Base-by-base conservation (phyloP, 805 yeast species). In the Pichia scutulata region DNA sequence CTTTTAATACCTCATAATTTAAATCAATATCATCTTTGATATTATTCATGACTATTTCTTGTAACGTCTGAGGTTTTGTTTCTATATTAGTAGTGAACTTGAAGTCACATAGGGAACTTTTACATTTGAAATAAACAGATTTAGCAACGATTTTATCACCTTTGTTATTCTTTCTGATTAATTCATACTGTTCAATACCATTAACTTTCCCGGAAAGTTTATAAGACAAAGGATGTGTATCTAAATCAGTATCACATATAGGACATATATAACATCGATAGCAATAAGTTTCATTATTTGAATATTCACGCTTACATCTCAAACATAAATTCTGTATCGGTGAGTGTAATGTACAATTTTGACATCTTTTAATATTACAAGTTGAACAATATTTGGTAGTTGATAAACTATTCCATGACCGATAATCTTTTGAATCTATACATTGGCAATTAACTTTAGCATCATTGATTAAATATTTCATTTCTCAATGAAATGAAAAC, bases 61-160 rank as follows among this genome's bases (percentile, higher is more conserved):
- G 41, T 40, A 77, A 53, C 7, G 78, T 64, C 44, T 66, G 71
- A 1, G 80, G 80, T 48, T 66, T 72, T 21, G 61, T 58, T 8
- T 75, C 65, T 5, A 68, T 49, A 1, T 64, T 67, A 1, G 80
- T 71, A n/a, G 55, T 49, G 49, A 67, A 76, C 18, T 55, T 49
- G 50, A 66, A 76, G 0, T 13, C 26, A 61, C 69, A 77, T 2
- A 50, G 43, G 53, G 77, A 70, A 45, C 49, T 56, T 4, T 55
- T 52, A 57, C 82, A 77, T 14, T 53, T 55, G 48, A 76, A 73
- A 8, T 46, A 48, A 52, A 75, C 76, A 2, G 61, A 48, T 54
- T 73, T 75, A 16, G 64, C 62, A 19, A 51, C 53, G 16, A 54
- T 51, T 24, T 51, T 55, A 14, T 22, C 39, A 7, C 44, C 44